Conservation (phyloP, 2,329 filamentous ascomycete species). For the Aspergillus sp. region DNA sequence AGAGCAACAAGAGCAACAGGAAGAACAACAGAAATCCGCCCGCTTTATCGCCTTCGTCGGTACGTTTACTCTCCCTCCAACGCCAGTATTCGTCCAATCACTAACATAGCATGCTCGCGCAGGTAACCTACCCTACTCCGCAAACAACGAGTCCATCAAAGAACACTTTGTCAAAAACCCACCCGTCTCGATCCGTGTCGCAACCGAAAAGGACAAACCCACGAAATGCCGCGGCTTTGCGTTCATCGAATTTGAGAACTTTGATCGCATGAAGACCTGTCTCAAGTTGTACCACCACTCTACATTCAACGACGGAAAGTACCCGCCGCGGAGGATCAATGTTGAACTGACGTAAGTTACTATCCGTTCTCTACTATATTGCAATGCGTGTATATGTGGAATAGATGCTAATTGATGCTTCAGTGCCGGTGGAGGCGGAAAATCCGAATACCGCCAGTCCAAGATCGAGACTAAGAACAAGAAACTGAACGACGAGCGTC, state of each 20-base stretch:
- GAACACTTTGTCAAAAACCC: constrained; percentile 72
- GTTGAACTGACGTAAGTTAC: constrained; percentile 72
- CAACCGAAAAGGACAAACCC: constrained; percentile 58
- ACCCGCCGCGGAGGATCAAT: constrained; percentile 68
- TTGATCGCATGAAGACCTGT: constrained; percentile 86
- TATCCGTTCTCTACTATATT: not conserved
- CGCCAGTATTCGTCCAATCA: not conserved
- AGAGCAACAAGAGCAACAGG: constrained; percentile 8
- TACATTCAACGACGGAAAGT: constrained; percentile 56
- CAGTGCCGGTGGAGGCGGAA: constrained; percentile 76
- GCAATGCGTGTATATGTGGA: not conserved
- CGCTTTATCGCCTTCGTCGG: constrained; percentile 75
- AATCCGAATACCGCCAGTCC: constrained; percentile 61
- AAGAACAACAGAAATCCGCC: constrained; percentile 30
- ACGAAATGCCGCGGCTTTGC: constrained; percentile 67
- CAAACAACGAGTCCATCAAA: constrained; percentile 61
- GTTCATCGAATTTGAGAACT: constrained; percentile 82
- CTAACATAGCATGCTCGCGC: constrained; percentile 5
- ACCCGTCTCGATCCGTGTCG: constrained; percentile 64
- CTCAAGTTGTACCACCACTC: constrained; percentile 86
- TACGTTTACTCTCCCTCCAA: constrained; percentile 26
- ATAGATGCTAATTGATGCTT: constrained; percentile 1
- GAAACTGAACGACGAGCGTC: constrained; percentile 67
- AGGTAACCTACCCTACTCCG: constrained; percentile 84
- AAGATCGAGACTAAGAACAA: constrained; percentile 82